These are phyloP conservation scores for Alternaria solani DNA, from an alignment of 2,329 filamentous ascomycete species.

Conservation along the genomic window DNA sequence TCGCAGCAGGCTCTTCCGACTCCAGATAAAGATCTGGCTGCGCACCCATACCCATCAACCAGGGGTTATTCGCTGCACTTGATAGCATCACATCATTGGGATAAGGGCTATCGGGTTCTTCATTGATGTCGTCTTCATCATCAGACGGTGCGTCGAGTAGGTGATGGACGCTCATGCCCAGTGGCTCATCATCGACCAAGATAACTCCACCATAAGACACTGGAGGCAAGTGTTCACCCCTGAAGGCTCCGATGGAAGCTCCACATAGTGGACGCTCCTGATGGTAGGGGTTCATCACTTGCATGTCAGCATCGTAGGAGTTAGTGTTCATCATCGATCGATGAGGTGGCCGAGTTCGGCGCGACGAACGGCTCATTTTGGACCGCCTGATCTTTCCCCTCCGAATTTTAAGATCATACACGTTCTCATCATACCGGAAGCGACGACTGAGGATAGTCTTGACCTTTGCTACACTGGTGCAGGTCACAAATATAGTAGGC, in stretches of 20 bases:
- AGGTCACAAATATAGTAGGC: constrained; percentile 79
- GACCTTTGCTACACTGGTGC: constrained; percentile 76
- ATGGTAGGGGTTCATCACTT: constrained; percentile 73
- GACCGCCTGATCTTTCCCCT: constrained; percentile 73
- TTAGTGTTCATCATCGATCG: constrained; percentile 52
- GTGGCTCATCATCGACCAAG: constrained; percentile 81
- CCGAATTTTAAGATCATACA: constrained; percentile 75
- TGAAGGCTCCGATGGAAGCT: constrained; percentile 91
- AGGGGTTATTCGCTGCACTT: constrained; percentile 51
- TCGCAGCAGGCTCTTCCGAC: constrained; percentile 35
- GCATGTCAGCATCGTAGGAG: constrained; percentile 47
- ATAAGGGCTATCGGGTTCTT: constrained; percentile 42
- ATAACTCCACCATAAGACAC: constrained; percentile 91
- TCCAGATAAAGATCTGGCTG: constrained; percentile 46
- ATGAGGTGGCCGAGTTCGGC: constrained; percentile 44
- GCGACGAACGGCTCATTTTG: constrained; percentile 54
- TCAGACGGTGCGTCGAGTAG: constrained; percentile 77
- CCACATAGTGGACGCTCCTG: constrained; percentile 83
- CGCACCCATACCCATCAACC: constrained; percentile 48
- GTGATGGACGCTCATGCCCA: constrained; percentile 96
- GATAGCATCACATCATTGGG: constrained; percentile 52
- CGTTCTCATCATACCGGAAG: constrained; percentile 71
- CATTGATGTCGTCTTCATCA: constrained; percentile 58
- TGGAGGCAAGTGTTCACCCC: constrained; percentile 84
- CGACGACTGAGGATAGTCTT: constrained; percentile 74